phyloP scores from a whole-genome alignment of 2,329 filamentous ascomycete genomes.

The Penicillium sp. region DNA sequence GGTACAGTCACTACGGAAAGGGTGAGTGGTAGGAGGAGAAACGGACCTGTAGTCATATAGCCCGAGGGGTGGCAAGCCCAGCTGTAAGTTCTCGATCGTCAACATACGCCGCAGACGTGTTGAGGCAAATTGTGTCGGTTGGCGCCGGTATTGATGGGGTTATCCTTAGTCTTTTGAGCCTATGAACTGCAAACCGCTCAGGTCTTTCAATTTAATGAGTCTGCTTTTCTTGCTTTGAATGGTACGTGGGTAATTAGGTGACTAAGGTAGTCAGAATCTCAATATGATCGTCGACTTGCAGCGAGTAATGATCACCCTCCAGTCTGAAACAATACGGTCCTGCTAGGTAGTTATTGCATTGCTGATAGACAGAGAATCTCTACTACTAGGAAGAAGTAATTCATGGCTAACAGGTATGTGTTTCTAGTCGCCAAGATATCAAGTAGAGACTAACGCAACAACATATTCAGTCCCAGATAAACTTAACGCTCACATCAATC shows the following conservation, averaged over 20 bases:
- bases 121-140: constrained; percentile 2
- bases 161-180: not conserved
- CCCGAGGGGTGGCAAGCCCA: not conserved
- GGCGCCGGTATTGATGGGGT: not conserved
- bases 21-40: not conserved
- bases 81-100: constrained; percentile 9
- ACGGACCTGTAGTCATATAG: not conserved
- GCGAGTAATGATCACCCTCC: too few species aligned
- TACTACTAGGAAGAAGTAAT: too few species aligned
- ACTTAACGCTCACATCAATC: not conserved
- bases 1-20: not conserved
- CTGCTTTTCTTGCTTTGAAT: not conserved
- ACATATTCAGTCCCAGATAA: not conserved
- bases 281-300: not conserved
- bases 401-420: not conserved
- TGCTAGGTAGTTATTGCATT: not conserved
- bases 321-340: not conserved
- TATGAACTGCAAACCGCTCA: not conserved
- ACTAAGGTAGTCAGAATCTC: not conserved
- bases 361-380: not conserved
- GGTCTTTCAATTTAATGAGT: not conserved
- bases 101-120: constrained; percentile 12
- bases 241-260: not conserved
- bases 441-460: not conserved
- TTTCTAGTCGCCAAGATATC: not conserved